phyloP scores from a whole-genome alignment of 305 asterid genomes.

The Rubia balearica region DNA sequence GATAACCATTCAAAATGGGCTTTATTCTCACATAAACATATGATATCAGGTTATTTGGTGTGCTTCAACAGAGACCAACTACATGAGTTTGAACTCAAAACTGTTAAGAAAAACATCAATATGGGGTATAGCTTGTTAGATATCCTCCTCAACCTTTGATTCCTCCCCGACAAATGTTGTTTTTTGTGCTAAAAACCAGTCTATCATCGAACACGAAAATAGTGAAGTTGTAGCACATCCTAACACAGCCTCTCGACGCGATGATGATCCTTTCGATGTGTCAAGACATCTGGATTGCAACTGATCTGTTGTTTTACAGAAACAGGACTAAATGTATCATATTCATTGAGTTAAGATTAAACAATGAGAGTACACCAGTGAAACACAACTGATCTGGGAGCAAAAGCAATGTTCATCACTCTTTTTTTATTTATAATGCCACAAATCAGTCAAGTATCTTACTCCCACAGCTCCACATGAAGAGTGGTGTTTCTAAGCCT shows the following conservation, averaged over 20 bases:
- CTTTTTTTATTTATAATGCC: too few species aligned
- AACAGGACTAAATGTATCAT: not conserved
- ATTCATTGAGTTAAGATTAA: not conserved
- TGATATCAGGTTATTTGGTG: too few species aligned
- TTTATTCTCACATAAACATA: too few species aligned
- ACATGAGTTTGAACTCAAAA: not conserved
- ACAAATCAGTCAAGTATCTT: too few species aligned
- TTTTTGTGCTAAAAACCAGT: slow-evolving; percentile 19
- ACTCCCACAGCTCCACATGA: too few species aligned
- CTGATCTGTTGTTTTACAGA: slow-evolving; percentile 27
- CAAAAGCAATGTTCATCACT: not conserved
- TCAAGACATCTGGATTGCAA: slow-evolving; percentile 27
- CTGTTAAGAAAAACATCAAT: not conserved
- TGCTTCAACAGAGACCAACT: slow-evolving; percentile 8
- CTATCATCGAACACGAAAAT: slow-evolving; percentile 29
- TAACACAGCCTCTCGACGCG: slow-evolving; percentile 42
- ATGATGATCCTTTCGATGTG: slow-evolving; percentile 22
- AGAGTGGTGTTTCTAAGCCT: too few species aligned
- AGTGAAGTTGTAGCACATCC: slow-evolving; percentile 33
- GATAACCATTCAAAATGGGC: not conserved
- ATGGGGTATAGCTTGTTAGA: not conserved
- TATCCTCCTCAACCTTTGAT: slow-evolving; percentile 24
- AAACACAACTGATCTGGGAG: not conserved
- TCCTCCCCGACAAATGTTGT: slow-evolving; percentile 52
- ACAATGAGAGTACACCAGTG: not conserved